Base-by-base conservation (phyloP, 1,284 basidiomycete genomes). In the Fomitopsis palustris region DNA sequence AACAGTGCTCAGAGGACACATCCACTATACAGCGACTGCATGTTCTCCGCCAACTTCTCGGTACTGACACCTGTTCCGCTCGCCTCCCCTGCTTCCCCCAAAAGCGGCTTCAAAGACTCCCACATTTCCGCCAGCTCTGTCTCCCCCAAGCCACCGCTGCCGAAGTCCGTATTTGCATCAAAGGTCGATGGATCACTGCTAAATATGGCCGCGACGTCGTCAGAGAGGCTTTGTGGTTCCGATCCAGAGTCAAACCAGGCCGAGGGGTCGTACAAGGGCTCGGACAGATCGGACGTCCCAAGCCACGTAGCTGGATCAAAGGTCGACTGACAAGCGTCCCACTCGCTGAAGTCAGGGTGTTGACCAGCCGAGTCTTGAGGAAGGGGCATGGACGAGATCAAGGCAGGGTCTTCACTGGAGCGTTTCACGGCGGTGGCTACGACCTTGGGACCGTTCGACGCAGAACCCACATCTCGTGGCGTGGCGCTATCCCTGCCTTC, bases 121-220 rank as follows among this genome's bases (percentile, higher is more conserved):
- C 65, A 69, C 33, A 72, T 64, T 61, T 69, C 67, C 38, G 59
- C 58, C 5, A 71, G 62, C 58, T 71, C 65, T 37, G 67, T 52
- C 29, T 66, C 61, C 9, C 42, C 58, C 33, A 65, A 31, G 3
- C 38, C 65, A 29, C 59, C 33, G 35, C 58, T 51, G 10, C 35
- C 19, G n/a, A 43, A 21, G 53, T 49, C 45, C 2, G 23, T 2
- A n/a, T 29, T 7, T 29, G 16, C 43, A 5, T 29, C 49, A 19
- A 4, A 4, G 5, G 41, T 43, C 53, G 10, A 35, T 10, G 47
- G 21, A 29, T 52, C 57, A 16, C 17, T 45, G 29, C 55, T 52
- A 57, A 63, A 63, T 19, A 62, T 42, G 12, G 61, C 61, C 35
- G 54, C 56, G 9, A 58, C n/a, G 19, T 61, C 60, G 21, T 29